Evolutionary conservation across 495 filamentous ascomycete species (phyloP).

Genomic region (Tuber calosporum): DNA sequence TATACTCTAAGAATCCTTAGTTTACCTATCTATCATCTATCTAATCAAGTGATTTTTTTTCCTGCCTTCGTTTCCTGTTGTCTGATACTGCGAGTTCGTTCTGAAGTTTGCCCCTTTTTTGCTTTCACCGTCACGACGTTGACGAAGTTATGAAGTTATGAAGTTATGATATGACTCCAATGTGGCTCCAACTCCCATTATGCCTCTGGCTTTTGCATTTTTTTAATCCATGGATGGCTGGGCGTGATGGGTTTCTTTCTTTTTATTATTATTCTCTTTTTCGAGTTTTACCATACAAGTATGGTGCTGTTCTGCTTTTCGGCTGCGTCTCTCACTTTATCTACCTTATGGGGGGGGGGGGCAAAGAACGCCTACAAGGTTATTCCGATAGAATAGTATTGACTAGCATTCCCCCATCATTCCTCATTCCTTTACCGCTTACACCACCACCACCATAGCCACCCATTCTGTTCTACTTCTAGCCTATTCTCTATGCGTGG

Average conservation of each 20-base stretch:
- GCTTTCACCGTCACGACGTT: not conserved
- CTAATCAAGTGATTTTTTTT: not conserved
- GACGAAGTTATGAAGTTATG: not conserved
- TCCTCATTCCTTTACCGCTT: not conserved
- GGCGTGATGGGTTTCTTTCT: not conserved
- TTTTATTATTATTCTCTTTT: not conserved
- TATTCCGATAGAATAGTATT: not conserved
- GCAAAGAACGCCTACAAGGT: not conserved
- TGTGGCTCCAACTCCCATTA: not conserved
- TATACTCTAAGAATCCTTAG: conserved; percentile 1
- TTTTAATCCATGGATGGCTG: not conserved
- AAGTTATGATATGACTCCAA: not conserved
- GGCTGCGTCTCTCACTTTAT: not conserved
- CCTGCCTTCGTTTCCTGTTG: not conserved
- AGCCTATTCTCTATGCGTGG: not conserved
- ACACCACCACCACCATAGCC: not conserved
- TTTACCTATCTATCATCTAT: not conserved
- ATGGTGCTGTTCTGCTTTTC: not conserved
- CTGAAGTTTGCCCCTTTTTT: not conserved
- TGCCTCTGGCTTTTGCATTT: not conserved
- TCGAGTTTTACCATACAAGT: not conserved
- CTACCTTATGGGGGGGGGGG: not conserved
- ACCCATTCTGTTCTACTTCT: not conserved
- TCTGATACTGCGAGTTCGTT: not conserved
- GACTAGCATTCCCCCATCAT: not conserved